Conservation (phyloP, 805 yeast genomes). For the Torulaspora indica region DNA sequence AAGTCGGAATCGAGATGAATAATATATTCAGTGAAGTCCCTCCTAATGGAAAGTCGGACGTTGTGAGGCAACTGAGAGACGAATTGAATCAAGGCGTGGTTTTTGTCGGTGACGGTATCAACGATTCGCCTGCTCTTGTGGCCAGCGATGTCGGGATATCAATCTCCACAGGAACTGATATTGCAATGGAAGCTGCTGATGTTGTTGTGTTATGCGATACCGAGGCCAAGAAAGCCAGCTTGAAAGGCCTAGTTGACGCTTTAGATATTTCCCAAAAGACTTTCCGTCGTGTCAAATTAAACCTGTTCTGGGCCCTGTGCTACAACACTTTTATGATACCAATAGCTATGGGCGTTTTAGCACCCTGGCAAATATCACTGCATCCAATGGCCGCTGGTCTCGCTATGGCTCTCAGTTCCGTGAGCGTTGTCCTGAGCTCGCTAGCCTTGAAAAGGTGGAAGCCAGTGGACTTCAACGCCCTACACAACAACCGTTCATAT, state of each 20-base stretch:
- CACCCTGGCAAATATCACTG: slow-evolving; percentile 69
- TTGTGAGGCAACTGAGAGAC: slow-evolving; percentile 53
- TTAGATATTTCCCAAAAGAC: slow-evolving; percentile 66
- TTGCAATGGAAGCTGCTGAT: slow-evolving; percentile 96
- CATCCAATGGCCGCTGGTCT: slow-evolving; percentile 88
- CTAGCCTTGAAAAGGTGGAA: slow-evolving; percentile 65
- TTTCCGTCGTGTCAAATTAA: slow-evolving; percentile 67
- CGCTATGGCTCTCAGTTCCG: slow-evolving; percentile 90
- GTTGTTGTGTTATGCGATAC: slow-evolving; percentile 61
- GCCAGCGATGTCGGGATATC: slow-evolving; percentile 88
- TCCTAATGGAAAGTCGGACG: slow-evolving; percentile 70
- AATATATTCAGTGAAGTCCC: slow-evolving; percentile 71
- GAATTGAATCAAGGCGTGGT: slow-evolving; percentile 49
- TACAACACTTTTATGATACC: slow-evolving; percentile 86
- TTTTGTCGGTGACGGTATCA: slow-evolving; percentile 96
- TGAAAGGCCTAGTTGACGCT: slow-evolving; percentile 54
- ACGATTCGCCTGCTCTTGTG: slow-evolving; percentile 94
- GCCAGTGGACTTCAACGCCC: slow-evolving; percentile 21
- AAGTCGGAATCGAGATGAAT: slow-evolving; percentile 58
- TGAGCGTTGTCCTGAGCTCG: slow-evolving; percentile 81
- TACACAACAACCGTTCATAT: neutral
- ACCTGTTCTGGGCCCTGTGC: slow-evolving; percentile 81
- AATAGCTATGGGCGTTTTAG: slow-evolving; percentile 86
- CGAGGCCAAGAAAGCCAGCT: slow-evolving; percentile 22
- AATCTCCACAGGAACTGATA: slow-evolving; percentile 87